Percentiles rank a stretch among this genome's conserved stretches.
Conservation (phyloP, 1,284 basidiomycete genomes). For the Trichosporon faecale region DNA sequence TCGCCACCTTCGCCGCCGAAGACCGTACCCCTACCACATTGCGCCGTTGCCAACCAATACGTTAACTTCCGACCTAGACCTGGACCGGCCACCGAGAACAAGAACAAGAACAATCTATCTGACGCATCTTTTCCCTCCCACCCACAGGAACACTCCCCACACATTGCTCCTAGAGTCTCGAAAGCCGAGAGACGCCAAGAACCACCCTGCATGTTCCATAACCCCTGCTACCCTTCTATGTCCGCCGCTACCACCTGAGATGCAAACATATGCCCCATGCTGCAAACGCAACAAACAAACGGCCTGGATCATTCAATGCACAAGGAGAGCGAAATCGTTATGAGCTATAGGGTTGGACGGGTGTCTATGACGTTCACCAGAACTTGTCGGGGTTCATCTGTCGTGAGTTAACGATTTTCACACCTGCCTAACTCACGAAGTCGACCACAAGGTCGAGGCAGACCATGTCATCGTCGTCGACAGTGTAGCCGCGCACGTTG, state of each 20-base stretch:
- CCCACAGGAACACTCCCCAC: neutral
- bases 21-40: too few relatives aligned
- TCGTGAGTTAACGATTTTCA: neutral
- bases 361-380: neutral
- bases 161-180: neutral
- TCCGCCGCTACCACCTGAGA: neutral
- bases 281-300: neutral
- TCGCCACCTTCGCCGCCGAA: too few relatives aligned
- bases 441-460: conserved; percentile 75
- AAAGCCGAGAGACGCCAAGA: neutral
- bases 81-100: neutral
- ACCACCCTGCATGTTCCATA: neutral
- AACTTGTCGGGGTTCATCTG: neutral
- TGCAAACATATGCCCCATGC: neutral
- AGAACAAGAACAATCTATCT: neutral
- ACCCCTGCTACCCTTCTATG: neutral
- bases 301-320: conserved; percentile 1
- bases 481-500: conserved; percentile 67
- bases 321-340: neutral
- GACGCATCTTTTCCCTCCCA: neutral
- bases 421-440: conserved; percentile 46
- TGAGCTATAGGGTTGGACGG: neutral
- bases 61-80: neutral
- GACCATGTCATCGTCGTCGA: conserved; percentile 71
- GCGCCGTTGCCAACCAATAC: too few relatives aligned